Evolutionary conservation across 2,329 filamentous ascomycete species (phyloP), one percentile per base, ranked within the genome.

Genomic region (Neofusicoccum parvum): DNA sequence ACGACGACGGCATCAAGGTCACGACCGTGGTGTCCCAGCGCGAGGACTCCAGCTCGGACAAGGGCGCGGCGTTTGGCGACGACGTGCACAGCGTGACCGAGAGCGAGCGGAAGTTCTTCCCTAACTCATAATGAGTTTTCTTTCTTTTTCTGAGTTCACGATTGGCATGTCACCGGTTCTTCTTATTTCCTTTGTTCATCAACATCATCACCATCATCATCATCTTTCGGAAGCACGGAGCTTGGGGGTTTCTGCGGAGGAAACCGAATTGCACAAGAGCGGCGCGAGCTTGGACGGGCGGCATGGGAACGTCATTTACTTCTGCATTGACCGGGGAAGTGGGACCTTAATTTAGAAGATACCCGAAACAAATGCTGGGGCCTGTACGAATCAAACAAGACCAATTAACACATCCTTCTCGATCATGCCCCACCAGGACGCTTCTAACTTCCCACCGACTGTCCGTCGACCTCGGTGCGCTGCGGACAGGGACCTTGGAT

Each of bases 41-140:
- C 17, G 48, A 45, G 46, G 60, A 63, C n/a, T 36, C 48, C 5
- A 43, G 48, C 20, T 50, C 48, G 27, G 39, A 43, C 36, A 63
- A 59, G 41, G 12, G 46, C 14, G 37, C 20, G 11, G 10, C 34
- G 36, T 53, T 34, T 36, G 27, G 15, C 15, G 48, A 53, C 17
- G 46, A 51, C 2, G 48, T 32, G 46, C 59, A 50, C 34, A 62
- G 59, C 36, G 27, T 62, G 20, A 62, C 46, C 9, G 60, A 63
- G 60, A 63, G 60, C 37, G 60, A 63, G 48, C 23, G 48, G 20
- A 50, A 48, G 36, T 53, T 63, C 20, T 63, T 63, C 27, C 54
- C 54, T 4, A 20, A 45, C 15, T 34, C 23, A 12, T 46, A n/a
- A 36, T 9, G 15, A 6, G n/a, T 3, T 15, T 3, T 27, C 17